Evolutionary conservation across 768 basidiomycete species (phyloP), one percentile per base, ranked within the genome.

Genomic region (Hypholoma sublateritium): DNA sequence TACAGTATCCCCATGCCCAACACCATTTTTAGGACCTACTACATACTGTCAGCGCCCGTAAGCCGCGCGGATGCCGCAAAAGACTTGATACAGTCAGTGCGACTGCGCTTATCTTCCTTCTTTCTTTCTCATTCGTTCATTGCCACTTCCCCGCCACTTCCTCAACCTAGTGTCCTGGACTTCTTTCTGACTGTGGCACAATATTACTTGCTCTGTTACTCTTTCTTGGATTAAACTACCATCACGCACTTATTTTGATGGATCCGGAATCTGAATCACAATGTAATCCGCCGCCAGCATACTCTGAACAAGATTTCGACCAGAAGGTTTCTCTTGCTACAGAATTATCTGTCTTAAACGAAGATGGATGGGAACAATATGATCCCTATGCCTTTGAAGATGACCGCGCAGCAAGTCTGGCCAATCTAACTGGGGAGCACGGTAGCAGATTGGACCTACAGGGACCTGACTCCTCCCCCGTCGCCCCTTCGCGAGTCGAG

Each of bases 351-450:
- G 58, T 68, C 17, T 60, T 41, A 6, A 73, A 73, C 28, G 74
- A 76, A 44, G 77, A 78, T 16, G 76, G 74, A 59, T 83, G 80
- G 77, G 78, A 83, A 64, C 69, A 69, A 44, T 84, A 82, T 75
- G 76, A 82, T 54, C 67, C 67, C 47, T 54, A 57, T 22, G 63
- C 62, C 25, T 72, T 71, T 50, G 64, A 67, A 51, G 60, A 42
- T 28, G 19, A 5, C 37, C 11, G 16, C 22, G 11, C 41, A 44
- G 17, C n/a, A 11, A 42, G 13, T 42, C 14, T 28, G 17, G 17
- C n/a, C 6, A 42, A 21, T 42, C 14, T 28, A 11, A 32, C 43
- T 8, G 39, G 37, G 12, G 43, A 35, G 17, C 7, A 9, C 4
- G n/a, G 19, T 35, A 21, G 21, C 28, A 32, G 28, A 6, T 32